Evolutionary conservation across 495 filamentous ascomycete species (phyloP), one percentile per base, ranked within the genome.

Genomic region (Penicillium cinerascens): DNA sequence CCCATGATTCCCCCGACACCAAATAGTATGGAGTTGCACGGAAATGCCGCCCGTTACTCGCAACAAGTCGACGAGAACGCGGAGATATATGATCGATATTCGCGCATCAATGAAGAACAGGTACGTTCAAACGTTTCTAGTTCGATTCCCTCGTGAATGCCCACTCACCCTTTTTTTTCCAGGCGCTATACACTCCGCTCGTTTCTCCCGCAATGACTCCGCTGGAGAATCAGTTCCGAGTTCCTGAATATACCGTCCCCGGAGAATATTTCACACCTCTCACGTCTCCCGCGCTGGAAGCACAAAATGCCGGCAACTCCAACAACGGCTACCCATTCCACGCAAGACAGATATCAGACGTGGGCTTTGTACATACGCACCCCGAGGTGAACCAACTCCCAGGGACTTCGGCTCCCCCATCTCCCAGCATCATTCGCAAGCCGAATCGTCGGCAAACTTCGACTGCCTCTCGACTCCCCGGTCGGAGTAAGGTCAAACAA

Each of bases 181-280:
- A 75, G 88, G 89, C 92, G 71, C 78, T 89, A 21, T 97, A 96
- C 68, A 98, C 93, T 6, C 93, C 93, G 8, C 82, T 98, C 25
- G 88, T 95, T 7, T 97, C 93, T 29, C 93, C 93, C 17, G 92
- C 91, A 3, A 92, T 97, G 60, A 96, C 92, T 9, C 92, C 93
- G 23, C 78, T 93, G 42, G 92, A 96, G 55, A 80, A 82, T 27
- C 87, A 91, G 63, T 95, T 95, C 67, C 78, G 83, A 40, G 82
- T 91, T 39, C 82, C 85, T 10, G 88, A 91, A 52, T 97, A 89
- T 64, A 83, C 86, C 11, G 83, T 91, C 11, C 87, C 88, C 9
- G 85, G 87, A n/a, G 89, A 91, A 39, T 92, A 93, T 67, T 96
- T 97, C 63, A 97, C 91, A 58, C 93, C 93, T 5, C 75, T 98